Evolutionary conservation across 2,329 filamentous ascomycete genomes (phyloP), one percentile per base, ranked within the genome.

Genomic region (Ophiostoma ulmi): DNA sequence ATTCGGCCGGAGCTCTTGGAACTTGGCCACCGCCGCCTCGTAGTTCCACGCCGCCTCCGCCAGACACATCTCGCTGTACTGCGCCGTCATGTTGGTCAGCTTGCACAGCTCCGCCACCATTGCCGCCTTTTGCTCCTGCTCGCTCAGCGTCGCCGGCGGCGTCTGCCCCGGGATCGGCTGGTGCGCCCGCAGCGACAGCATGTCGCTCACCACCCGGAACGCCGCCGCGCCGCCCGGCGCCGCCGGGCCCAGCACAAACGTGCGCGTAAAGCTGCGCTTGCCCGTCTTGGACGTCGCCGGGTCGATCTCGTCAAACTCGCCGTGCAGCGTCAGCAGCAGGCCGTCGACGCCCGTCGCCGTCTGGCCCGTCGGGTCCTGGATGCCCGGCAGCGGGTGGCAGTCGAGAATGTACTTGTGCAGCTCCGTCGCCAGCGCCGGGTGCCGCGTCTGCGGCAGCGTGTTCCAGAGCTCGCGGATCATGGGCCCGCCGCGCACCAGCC

Each of bases 31-130:
- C 1, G 94, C 94, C 74, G 87, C 86, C 52, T 91, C 86, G 67
- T 94, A 87, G 77, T 96, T 87, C 93, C 93, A 98, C 52, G 85
- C 86, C 71, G 90, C 92, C 72, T 93, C 88, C 2, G 87, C 85
- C 20, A 98, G 83, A 76, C 94, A 97, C 83, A 96, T 86, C 75
- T 90, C 86, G 1, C 93, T 91, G 78, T 91, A 97, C 72, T 91
- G 84, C 11, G 89, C 80, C 10, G 88, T 95, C 88, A 99, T 93
- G 71, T 89, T 88, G 1, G 94, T 97, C 76, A 88, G 88, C 74
- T 88, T 88, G 74, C 88, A 90, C 69, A 97, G 85, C 77, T 95
- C 89, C 26, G 88, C 82, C 77, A 97, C 83, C 81, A 93, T 88
- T 73, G 90, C 87, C 75, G 91, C 86, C 74, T 91, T 86, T 64